A percentile compares a stretch with the other conserved stretches of the same genome.
phyloP scores from a whole-genome alignment of 2,329 filamentous ascomycete species.

The Pestalotiopsis fici region DNA sequence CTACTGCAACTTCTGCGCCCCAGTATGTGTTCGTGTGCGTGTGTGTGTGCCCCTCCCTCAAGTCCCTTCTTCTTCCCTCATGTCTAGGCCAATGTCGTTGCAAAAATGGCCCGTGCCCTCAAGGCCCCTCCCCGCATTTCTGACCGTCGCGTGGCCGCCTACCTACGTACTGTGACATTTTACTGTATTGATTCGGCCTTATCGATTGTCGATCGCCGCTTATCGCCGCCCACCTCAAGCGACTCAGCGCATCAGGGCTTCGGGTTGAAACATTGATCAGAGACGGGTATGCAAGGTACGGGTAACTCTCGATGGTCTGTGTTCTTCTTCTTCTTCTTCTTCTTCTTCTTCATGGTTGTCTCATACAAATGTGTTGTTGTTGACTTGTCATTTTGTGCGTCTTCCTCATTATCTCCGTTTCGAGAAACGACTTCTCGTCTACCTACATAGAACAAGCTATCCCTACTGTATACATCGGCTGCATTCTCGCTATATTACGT shows the following conservation, averaged over 20 bases:
- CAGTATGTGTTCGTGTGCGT: not conserved
- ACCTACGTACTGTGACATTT: not conserved
- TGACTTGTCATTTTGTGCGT: not conserved
- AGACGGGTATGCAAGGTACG: not conserved
- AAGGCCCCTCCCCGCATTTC: not conserved
- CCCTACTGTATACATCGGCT: not conserved
- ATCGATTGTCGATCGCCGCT: not conserved
- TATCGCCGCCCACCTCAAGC: not conserved
- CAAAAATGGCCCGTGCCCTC: slow-evolving; percentile 1
- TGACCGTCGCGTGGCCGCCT: not conserved
- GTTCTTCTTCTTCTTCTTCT: not conserved
- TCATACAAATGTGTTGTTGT: not conserved
- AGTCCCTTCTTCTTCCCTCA: not conserved
- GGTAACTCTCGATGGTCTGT: not conserved
- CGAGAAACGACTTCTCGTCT: not conserved
- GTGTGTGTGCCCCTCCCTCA: not conserved
- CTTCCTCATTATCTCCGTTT: not conserved
- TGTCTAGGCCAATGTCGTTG: not conserved
- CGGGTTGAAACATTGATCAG: not conserved
- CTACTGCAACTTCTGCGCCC: not conserved
- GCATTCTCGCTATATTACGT: not conserved
- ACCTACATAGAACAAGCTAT: not conserved
- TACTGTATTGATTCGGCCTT: not conserved
- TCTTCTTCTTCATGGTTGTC: not conserved
- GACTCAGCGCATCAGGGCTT: not conserved